Conservation (phyloP, 805 yeast genomes). For the Sporopachydermia lactativora region DNA sequence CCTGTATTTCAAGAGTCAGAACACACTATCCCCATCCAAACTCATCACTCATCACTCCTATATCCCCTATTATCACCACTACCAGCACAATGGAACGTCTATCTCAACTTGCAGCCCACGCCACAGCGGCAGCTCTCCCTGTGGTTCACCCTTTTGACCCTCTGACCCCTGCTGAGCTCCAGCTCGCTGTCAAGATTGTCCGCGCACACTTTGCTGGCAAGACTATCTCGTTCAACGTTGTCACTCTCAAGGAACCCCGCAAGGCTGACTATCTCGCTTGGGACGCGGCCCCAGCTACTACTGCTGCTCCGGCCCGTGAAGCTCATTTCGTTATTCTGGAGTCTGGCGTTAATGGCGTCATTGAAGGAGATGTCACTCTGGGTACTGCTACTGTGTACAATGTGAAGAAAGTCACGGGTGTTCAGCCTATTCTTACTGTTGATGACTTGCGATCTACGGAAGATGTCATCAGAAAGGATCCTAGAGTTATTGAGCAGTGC, state of each 20-base stretch:
- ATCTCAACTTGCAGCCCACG: background rate
- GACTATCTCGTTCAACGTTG: constrained; percentile 45
- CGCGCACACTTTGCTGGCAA: constrained; percentile 31
- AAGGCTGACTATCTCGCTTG: constrained; percentile 49
- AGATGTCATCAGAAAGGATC: constrained; percentile 52
- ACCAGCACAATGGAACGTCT: constrained; percentile 6
- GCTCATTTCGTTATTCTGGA: constrained; percentile 53
- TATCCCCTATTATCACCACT: too few relatives aligned
- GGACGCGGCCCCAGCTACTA: constrained; percentile 29
- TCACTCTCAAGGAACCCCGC: constrained; percentile 59
- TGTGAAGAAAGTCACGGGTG: constrained; percentile 38
- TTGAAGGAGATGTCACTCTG: constrained; percentile 58
- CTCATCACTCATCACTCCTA: too few relatives aligned
- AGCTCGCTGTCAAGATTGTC: constrained; percentile 38
- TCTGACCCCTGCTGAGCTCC: constrained; percentile 46
- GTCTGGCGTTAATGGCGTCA: constrained; percentile 43
- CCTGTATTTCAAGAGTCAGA: too few relatives aligned
- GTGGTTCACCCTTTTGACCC: constrained; percentile 60
- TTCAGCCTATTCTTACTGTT: constrained; percentile 63
- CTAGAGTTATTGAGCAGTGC: constrained; percentile 61
- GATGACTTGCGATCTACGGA: constrained; percentile 53
- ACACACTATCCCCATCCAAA: too few relatives aligned
- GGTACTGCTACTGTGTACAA: constrained; percentile 31
- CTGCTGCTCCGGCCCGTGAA: constrained; percentile 55
- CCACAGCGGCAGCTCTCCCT: constrained; percentile 1